Conservation (phyloP, 306 rosid species). For the Senna siamea region DNA sequence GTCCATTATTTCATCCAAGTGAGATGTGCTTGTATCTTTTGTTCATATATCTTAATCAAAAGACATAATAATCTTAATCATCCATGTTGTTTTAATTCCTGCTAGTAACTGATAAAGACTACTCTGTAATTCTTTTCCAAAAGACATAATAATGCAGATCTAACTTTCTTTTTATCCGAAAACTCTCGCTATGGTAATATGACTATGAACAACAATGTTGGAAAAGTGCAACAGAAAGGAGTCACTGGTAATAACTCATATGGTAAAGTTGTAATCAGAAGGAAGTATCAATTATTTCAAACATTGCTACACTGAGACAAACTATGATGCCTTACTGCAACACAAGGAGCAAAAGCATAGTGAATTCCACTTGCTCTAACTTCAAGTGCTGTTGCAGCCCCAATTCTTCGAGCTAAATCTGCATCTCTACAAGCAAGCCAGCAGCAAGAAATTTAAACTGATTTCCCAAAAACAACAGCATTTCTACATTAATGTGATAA, state of each 20-base stretch:
- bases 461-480: neutral
- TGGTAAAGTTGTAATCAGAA: neutral
- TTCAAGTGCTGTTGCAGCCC: constrained; percentile 16
- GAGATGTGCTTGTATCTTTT: constrained; percentile 9
- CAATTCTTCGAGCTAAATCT: constrained; percentile 42
- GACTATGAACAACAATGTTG: constrained; percentile 1
- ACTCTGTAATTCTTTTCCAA: neutral
- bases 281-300: neutral
- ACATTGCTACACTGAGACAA: neutral
- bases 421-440: constrained; percentile 26
- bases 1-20: constrained; percentile 34
- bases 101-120: neutral
- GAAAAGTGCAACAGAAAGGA: neutral
- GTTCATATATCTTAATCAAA: neutral
- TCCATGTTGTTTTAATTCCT: constrained; percentile 18
- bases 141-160: constrained; percentile 11
- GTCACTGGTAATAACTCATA: neutral
- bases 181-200: neutral
- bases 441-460: constrained; percentile 7
- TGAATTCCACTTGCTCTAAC: constrained; percentile 13
- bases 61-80: constrained; percentile 8
- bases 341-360: constrained; percentile 8
- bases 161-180: neutral
- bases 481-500: neutral
- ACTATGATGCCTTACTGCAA: constrained; percentile 9